Evolutionary conservation across 306 rosid species (phyloP).

Genomic region (Canavalia gladiata): DNA sequence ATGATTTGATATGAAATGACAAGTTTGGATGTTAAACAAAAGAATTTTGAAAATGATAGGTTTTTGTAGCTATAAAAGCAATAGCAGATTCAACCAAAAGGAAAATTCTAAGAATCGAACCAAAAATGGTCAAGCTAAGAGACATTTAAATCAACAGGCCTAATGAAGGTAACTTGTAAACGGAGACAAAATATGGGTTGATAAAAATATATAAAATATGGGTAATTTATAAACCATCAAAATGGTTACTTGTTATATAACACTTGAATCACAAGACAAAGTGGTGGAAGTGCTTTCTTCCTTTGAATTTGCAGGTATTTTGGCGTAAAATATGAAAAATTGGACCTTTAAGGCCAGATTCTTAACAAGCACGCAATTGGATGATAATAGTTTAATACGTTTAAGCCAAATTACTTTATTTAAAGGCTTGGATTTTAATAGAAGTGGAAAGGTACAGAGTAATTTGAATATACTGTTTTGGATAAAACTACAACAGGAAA

Average conservation of each 20-base stretch:
- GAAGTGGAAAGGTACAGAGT: not conserved
- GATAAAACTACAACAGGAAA: constrained; percentile 2
- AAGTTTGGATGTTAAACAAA: not conserved
- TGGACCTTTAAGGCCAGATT: not conserved
- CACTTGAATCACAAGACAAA: not conserved
- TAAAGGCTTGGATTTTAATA: not conserved
- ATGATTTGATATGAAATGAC: not conserved
- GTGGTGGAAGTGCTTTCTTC: not conserved
- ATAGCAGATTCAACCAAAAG: not conserved
- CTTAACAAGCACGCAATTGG: not conserved
- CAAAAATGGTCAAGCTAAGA: constrained; percentile 11
- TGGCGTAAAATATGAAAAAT: not conserved
- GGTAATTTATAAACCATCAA: not conserved
- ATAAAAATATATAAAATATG: not conserved
- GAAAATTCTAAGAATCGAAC: not conserved
- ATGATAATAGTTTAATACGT: not conserved
- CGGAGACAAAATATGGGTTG: not conserved
- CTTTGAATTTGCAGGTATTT: not conserved
- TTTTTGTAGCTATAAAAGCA: not conserved
- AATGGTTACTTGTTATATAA: not conserved
- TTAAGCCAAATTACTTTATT: not conserved
- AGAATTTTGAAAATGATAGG: not conserved
- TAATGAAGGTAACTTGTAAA: not conserved
- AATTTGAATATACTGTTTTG: constrained; percentile 13
- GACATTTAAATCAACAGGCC: constrained; percentile 9